A percentile compares a stretch with the other conserved stretches of the same genome.
Conservation (phyloP, 768 basidiomycete genomes). For the Hygrophoropsis aurantiaca region DNA sequence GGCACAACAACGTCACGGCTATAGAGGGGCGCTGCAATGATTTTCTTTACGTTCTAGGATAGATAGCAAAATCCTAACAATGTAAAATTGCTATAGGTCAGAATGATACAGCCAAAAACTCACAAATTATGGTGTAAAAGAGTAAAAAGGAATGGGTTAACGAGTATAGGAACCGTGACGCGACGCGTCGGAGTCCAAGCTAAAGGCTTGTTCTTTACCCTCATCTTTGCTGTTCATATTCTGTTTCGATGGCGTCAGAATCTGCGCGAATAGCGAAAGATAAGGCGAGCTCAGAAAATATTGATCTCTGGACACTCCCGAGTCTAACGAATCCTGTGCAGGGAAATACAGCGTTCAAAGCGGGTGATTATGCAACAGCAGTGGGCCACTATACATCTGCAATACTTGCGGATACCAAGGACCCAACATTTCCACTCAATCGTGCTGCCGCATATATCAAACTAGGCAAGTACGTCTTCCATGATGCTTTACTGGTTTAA, state of each 20-base stretch:
- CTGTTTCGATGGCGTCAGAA: conserved; percentile 32
- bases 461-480: conserved; percentile 82
- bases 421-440: conserved; percentile 83
- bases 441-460: conserved; percentile 91
- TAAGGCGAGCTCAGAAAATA: conserved; percentile 15
- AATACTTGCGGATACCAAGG: conserved; percentile 63
- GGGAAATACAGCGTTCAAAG: conserved; percentile 89
- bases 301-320: not conserved
- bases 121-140: too few species aligned
- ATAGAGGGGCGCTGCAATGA: not conserved
- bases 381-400: conserved; percentile 88
- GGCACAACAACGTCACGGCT: not conserved
- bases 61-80: too few species aligned
- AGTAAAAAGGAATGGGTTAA: too few species aligned
- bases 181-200: not conserved
- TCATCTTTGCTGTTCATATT: not conserved
- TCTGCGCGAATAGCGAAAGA: conserved; percentile 34
- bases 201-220: not conserved
- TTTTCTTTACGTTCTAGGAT: not conserved
- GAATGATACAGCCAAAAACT: too few species aligned
- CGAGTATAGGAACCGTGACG: too few species aligned
- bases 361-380: conserved; percentile 72
- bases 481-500: not conserved
- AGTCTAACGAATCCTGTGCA: too few species aligned
- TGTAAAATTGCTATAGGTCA: too few species aligned